Base-by-base conservation (phyloP, 2,329 filamentous ascomycete genomes). In the Epicoccum nigrum region DNA sequence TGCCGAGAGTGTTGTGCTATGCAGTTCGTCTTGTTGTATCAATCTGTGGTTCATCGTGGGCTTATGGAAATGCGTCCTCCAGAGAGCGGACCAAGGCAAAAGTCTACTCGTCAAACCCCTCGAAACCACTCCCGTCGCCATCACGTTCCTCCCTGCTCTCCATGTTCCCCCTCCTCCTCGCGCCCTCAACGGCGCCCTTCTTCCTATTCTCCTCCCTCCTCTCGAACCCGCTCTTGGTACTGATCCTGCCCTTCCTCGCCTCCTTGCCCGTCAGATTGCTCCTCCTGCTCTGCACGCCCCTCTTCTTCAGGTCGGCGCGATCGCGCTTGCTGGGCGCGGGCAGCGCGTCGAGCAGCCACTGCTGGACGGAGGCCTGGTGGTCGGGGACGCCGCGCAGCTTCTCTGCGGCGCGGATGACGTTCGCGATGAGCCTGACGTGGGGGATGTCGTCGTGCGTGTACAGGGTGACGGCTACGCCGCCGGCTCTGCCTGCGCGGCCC, bases 361-460 rank as follows among this genome's bases (percentile, higher is more conserved):
- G 63, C 50, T 78, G 75, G 0, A 83, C 81, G 19, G 81, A 79
- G 0, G 77, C 80, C 2, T 79, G 78, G 2, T 57, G 69, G 4
- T 57, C 68, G 0, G 40, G 41, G 7, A 73, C 71, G 0, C 76
- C 77, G 4, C 80, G 76, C 64, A 92, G 82, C 72, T 86, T 89
- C 74, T 97, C 90, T 59, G 88, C 92, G 17, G 85, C 84, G 0
- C 89, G 84, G 58, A 99, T 96, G 27, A 97, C 90, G 66, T 97
- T 97, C 27, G 92, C 94, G 21, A 99, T 89, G 57, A 86, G 90
- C 77, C 93, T 96, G 50, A 99, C 85, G 58, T 87, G 91, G 0
- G 90, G 88, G 4, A 97, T 88, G 67, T 99, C 94, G 55, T 97
- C 94, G 71, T 94, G 91, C 0, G 93, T 97, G 74, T 96, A 99